These are phyloP conservation scores for Pseudozyma tsukubaensis DNA, from an alignment of 1,284 basidiomycete genomes.

Conservation along the genomic window DNA sequence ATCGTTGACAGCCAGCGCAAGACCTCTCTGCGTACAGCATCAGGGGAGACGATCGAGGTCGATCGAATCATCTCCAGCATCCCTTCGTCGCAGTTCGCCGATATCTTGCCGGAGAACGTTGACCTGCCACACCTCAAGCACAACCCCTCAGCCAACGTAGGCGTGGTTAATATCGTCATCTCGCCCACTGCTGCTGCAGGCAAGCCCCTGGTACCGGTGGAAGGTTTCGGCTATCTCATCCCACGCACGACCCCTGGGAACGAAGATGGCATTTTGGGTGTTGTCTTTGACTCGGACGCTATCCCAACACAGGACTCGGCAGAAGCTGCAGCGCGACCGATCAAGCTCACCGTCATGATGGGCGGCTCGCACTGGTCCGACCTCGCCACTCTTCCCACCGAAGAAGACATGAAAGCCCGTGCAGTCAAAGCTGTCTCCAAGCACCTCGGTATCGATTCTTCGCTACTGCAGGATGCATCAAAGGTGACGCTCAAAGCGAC, in stretches of 20 bases:
- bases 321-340: constrained; percentile 34
- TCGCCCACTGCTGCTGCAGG: constrained; percentile 74
- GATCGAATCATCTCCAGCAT: constrained; percentile 70
- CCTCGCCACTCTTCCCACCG: constrained; percentile 72
- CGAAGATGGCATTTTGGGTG: constrained; percentile 69
- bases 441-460: constrained; percentile 51
- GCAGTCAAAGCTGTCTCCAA: constrained; percentile 52
- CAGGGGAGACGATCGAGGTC: constrained; percentile 24
- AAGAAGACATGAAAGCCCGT: constrained; percentile 37
- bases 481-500: constrained; percentile 67
- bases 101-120: constrained; percentile 46
- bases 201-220: constrained; percentile 76
- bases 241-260: constrained; percentile 78
- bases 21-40: constrained; percentile 7
- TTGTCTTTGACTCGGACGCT: constrained; percentile 76
- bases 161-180: constrained; percentile 63
- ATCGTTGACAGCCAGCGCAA: constrained; percentile 74
- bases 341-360: constrained; percentile 89
- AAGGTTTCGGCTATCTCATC: constrained; percentile 93
- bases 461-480: constrained; percentile 25
- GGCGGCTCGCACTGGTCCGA: constrained; percentile 75
- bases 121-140: constrained; percentile 68
- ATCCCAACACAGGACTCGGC: constrained; percentile 63
- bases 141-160: constrained; percentile 66
- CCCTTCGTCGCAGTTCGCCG: constrained; percentile 47